phyloP scores from a whole-genome alignment of 2,329 filamentous ascomycete genomes.

The Botrytis deweyae region DNA sequence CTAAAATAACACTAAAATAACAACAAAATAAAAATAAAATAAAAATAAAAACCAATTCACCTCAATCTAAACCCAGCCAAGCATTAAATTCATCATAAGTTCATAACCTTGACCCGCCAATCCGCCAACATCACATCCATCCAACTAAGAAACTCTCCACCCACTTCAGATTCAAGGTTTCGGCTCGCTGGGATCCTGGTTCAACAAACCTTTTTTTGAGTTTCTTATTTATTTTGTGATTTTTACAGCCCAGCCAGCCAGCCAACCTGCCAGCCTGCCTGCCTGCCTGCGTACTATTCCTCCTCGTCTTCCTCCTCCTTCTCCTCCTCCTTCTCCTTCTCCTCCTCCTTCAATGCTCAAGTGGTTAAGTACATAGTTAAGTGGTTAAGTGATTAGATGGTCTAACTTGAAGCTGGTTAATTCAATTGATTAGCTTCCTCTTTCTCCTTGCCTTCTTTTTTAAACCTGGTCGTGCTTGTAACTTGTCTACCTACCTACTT shows the following conservation, averaged over 20 bases:
- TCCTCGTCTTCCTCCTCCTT: not conserved
- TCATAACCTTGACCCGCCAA: not conserved
- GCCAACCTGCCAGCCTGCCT: no score
- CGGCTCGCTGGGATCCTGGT: not conserved
- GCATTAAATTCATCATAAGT: not conserved
- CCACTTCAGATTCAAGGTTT: not conserved
- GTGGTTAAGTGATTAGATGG: not conserved
- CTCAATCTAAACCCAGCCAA: not conserved
- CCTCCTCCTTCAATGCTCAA: not conserved
- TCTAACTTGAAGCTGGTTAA: not conserved
- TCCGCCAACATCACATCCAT: not conserved
- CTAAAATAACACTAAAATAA: no score
- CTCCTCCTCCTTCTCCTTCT: not conserved
- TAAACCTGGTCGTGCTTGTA: not conserved
- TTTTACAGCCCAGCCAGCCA: not conserved
- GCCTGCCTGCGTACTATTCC: not conserved
- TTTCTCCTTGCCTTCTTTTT: not conserved
- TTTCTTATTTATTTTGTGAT: not conserved
- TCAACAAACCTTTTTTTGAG: not conserved
- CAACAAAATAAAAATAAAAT: not conserved
- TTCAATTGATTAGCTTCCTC: not conserved
- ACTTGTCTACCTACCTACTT: not conserved
- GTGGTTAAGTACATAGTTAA: no score
- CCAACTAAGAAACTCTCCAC: no score
- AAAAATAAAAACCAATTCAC: not conserved